phyloP scores from a whole-genome alignment of 108 stramenopile genomes.

The Poteriospumella lacustris region DNA sequence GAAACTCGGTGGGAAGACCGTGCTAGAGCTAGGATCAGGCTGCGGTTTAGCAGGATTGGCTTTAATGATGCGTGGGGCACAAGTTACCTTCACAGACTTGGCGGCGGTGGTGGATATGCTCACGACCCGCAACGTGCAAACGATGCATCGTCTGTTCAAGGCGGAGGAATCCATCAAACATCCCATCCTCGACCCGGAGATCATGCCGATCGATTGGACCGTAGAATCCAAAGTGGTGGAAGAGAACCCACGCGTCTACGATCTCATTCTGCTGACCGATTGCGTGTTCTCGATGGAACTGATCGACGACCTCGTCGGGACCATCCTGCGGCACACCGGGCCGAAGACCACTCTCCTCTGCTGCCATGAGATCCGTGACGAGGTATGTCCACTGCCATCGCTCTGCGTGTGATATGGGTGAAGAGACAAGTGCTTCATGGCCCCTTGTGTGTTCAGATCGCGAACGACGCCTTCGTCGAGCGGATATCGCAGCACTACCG shows the following conservation, averaged over 20 bases:
- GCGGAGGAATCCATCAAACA: too few species aligned
- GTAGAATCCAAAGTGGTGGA: neutral
- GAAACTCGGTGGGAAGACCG: neutral
- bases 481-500: neutral
- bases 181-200: neutral
- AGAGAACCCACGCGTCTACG: neutral
- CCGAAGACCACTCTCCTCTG: neutral
- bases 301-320: neutral
- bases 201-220: slow-evolving; percentile 3
- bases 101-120: neutral
- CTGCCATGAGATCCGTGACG: slow-evolving; percentile 16
- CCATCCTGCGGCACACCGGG: neutral
- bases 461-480: neutral
- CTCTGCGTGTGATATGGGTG: neutral
- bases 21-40: neutral
- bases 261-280: neutral
- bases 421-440: too few species aligned
- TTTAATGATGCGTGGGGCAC: neutral
- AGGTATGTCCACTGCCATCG: neutral
- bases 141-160: too few species aligned
- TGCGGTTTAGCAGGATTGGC: slow-evolving; percentile 1
- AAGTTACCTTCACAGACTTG: neutral
- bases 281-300: neutral
- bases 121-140: neutral
- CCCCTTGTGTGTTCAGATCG: neutral